Percentiles rank a stretch among this genome's conserved stretches.
These are phyloP conservation scores for Stylonectria norvegica DNA, from an alignment of 2,329 filamentous ascomycete genomes.

Conservation along the genomic window DNA sequence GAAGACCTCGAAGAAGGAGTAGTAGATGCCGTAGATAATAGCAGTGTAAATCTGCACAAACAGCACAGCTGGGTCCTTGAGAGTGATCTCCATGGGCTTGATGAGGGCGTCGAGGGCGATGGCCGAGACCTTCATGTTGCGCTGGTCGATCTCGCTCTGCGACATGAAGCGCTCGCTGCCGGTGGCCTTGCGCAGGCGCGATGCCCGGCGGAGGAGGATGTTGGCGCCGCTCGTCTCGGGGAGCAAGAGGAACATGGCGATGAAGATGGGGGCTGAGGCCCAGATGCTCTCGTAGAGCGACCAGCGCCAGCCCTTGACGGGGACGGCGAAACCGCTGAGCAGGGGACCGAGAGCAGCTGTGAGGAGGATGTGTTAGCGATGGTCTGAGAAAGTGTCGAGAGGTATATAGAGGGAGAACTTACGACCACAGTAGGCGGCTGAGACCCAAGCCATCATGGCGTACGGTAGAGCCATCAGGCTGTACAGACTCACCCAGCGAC, in stretches of 20 bases:
- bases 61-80: constrained; percentile 59
- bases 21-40: constrained; percentile 61
- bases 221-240: constrained; percentile 60
- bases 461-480: constrained; percentile 54
- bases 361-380: constrained; percentile 17
- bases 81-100: constrained; percentile 57
- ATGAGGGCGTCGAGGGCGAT: constrained; percentile 55
- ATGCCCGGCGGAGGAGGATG: constrained; percentile 59
- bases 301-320: constrained; percentile 60
- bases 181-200: constrained; percentile 58
- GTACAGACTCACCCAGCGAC: constrained; percentile 52
- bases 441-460: constrained; percentile 57
- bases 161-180: constrained; percentile 55
- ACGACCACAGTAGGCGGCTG: constrained; percentile 48
- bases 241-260: constrained; percentile 60
- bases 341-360: constrained; percentile 57
- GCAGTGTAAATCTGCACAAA: constrained; percentile 61
- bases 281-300: constrained; percentile 62
- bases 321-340: constrained; percentile 58
- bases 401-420: constrained; percentile 14
- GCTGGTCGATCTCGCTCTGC: constrained; percentile 62
- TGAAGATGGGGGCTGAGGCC: constrained; percentile 55
- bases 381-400: not conserved
- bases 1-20: constrained; percentile 64
- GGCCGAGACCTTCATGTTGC: constrained; percentile 45